phyloP scores from a whole-genome alignment of 1,139 yeast species.

The Debaryomyces sp. region DNA sequence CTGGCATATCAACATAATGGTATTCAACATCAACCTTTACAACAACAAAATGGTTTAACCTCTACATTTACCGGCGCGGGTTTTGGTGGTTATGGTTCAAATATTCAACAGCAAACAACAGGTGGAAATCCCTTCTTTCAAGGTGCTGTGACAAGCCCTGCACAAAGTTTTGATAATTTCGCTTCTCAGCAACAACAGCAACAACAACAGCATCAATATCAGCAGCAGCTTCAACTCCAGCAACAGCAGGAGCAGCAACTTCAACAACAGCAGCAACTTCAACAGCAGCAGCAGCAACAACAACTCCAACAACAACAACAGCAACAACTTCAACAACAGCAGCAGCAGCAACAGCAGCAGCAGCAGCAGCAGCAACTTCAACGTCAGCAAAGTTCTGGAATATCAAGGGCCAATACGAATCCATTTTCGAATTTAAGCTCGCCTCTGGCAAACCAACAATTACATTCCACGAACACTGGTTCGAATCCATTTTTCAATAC shows the following conservation, averaged over 20 bases:
- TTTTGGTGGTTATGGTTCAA: slow-evolving; percentile 54
- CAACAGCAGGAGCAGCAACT: slow-evolving; percentile 21
- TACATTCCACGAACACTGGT: slow-evolving; percentile 16
- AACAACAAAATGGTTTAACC: slow-evolving; percentile 14
- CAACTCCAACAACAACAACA: slow-evolving; percentile 13
- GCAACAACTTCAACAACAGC: slow-evolving; percentile 20
- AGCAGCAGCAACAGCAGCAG: slow-evolving; percentile 16
- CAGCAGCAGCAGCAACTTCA: too few species aligned
- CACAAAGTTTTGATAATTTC: not conserved
- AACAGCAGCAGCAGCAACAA: slow-evolving; percentile 18
- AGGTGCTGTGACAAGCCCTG: slow-evolving; percentile 10
- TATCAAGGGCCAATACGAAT: slow-evolving; percentile 39
- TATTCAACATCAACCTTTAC: slow-evolving; percentile 4
- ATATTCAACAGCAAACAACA: slow-evolving; percentile 25
- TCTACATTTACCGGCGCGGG: slow-evolving; percentile 58
- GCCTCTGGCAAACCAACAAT: slow-evolving; percentile 24
- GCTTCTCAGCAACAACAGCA: slow-evolving; percentile 10
- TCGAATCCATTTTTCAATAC: slow-evolving; percentile 56
- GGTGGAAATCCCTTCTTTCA: slow-evolving; percentile 33
- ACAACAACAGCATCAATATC: slow-evolving; percentile 22
- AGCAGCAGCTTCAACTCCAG: slow-evolving; percentile 13
- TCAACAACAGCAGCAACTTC: slow-evolving; percentile 18
- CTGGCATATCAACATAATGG: slow-evolving; percentile 9
- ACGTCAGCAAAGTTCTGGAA: slow-evolving; percentile 15
- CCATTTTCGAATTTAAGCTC: slow-evolving; percentile 40